Base-by-base conservation (phyloP, 2,329 filamentous ascomycete genomes). In the Berkeleyomyces basicola region DNA sequence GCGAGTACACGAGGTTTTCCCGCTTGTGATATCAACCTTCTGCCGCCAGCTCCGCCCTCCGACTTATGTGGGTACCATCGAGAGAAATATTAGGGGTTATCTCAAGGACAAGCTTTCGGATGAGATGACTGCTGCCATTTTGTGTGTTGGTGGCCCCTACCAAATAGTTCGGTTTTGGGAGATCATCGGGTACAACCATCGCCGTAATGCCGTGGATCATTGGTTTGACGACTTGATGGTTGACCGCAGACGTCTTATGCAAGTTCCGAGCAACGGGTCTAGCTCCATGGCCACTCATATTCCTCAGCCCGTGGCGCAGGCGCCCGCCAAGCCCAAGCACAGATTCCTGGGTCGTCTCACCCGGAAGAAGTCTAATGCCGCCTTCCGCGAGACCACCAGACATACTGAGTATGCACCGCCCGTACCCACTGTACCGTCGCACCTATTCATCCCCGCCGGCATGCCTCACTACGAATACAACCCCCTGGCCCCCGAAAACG, bases 111-210 rank as follows among this genome's bases (percentile, higher is more conserved):
- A 80, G 67, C 83, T 83, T 0, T 71, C 81, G 1, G 82, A 85
- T 63, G 82, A 85, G 53, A 75, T 85, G 0, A 83, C 85, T 66
- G 78, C 79, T 7, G 79, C 83, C 2, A 79, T 84, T 10, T 68
- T 86, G 7, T 80, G 78, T 51, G 73, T 85, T 9, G 83, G 83
- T 42, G 83, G 83, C 1, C 72, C 86, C 62, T 77, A 82, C 7
- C 81, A 85, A 68, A 82, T 84, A 1, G 80, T 85, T 67, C 75
- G 78, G 53, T 77, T 86, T 43, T 86, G 83, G 83, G 82, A 85
- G 68, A 82, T 83, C 46, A 84, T 84, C 68, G 82, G 82, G 1
- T 86, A 86, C 70, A 85, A 83, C 68, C 75, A 74, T 60, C 76
- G 83, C 40, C 76, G 82, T 63, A 75, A 75, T 23, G 78, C 79